Base-by-base conservation (phyloP, 345 rosid genomes). In the Brassica carinata region DNA sequence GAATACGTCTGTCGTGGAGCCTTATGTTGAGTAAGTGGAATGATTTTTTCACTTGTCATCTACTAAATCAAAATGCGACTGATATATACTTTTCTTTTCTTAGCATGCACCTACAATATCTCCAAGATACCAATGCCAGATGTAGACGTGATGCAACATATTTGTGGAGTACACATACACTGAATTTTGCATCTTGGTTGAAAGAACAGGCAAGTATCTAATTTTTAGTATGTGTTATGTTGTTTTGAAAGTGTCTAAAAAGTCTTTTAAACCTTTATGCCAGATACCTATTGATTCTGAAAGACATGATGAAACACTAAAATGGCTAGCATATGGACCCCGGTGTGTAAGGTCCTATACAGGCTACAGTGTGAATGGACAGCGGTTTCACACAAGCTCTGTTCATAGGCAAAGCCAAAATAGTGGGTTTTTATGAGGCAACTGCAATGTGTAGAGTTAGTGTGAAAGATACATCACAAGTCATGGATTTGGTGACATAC, bases 11-110 rank as follows among this genome's bases (percentile, higher is more conserved):
- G 15, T 29, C 0, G 5, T 74, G 1, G 45, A 74, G 0, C 48
- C 62, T 2, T 74, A 2, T 64, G 45, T 74, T 10, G 71, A 64
- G 70, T 45, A 74, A 64, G 75, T 72, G 5, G 7, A 9, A 0
- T 4, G 19, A 5, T 18, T 17, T 66, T 36, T 17, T 17, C 18
- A 27, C 30, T 27, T 34, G 2, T 8, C 15, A 1, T 9, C 40
- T 67, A 40, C 33, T 0, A 40, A 40, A 40, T 40, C 45, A 8
- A 1, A 40, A 40, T 8, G 2, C 1, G 45, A 40, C 13, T 40
- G 13, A 40, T 40, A 40, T 11, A 40, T 1, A 40, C 3, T 33
- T 33, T 65, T 3, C 1, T 15, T 15, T 4, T 2, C 9, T 5
- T 8, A 67, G 53, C 13, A 38, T 5, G 71, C 77, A 74, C 36